Evolutionary conservation across 768 basidiomycete species (phyloP).

Genomic region (Solioccasus polychromus): DNA sequence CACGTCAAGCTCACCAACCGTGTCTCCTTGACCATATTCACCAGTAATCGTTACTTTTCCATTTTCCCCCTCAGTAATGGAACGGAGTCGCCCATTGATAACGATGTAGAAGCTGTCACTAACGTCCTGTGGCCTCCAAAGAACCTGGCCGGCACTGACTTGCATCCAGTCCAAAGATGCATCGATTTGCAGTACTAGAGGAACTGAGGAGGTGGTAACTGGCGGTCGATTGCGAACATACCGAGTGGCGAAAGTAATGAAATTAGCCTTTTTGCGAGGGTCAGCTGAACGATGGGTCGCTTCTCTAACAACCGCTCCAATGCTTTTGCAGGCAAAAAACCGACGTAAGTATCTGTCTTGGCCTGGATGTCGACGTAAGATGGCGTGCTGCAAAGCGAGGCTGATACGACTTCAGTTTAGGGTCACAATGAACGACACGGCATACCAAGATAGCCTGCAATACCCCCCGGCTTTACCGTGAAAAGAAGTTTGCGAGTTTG

Average conservation of each 20-base stretch:
- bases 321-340: slow-evolving; percentile 85
- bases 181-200: slow-evolving; percentile 89
- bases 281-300: slow-evolving; percentile 91
- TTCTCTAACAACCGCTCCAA: slow-evolving; percentile 90
- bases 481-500: slow-evolving; percentile 71
- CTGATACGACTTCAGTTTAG: slow-evolving; percentile 35
- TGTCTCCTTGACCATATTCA: slow-evolving; percentile 97
- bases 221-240: slow-evolving; percentile 27
- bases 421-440: neutral
- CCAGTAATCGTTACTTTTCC: slow-evolving; percentile 80
- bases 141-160: slow-evolving; percentile 89
- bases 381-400: slow-evolving; percentile 85
- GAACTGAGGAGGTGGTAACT: slow-evolving; percentile 6
- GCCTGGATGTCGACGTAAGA: slow-evolving; percentile 97
- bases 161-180: slow-evolving; percentile 98
- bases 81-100: slow-evolving; percentile 92
- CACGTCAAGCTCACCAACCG: slow-evolving; percentile 95
- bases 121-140: slow-evolving; percentile 86
- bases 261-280: slow-evolving; percentile 93
- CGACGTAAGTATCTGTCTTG: slow-evolving; percentile 98
- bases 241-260: slow-evolving; percentile 91
- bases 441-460: slow-evolving; percentile 91
- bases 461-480: slow-evolving; percentile 95
- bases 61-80: slow-evolving; percentile 75
- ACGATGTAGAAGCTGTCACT: slow-evolving; percentile 99